Evolutionary conservation across 2,329 filamentous ascomycete species (phyloP), one percentile per base, ranked within the genome.

Genomic region (Paracorniculantispora psalliotae): DNA sequence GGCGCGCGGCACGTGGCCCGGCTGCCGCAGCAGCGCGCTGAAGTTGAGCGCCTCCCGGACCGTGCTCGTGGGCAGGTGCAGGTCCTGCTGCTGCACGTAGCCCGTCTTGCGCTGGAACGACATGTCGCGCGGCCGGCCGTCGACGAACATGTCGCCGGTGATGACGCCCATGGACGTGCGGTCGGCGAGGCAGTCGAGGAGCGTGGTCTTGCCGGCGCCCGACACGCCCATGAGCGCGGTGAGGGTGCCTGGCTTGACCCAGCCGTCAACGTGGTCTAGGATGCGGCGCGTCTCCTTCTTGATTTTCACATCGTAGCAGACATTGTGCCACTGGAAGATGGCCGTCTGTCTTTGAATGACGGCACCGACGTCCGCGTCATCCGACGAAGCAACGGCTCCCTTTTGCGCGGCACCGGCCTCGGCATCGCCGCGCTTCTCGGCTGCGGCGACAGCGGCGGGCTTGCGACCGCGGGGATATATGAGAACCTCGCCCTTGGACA

Each of bases 31-130:
- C 8, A 93, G 71, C 23, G 92, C 92, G 67, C 87, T 92, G 74
- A 97, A 97, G 67, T 85, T 85, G 35, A 97, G 81, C 9, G 92
- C 91, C 74, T 97, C 92, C 62, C 92, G 87, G 41, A 96, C 92
- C 1, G 92, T 96, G 0, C 87, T 86, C 0, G 91, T 96, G 49
- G 87, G 80, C 46, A 96, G 79, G 70, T 96, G 92, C 13, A 96
- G 81, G 81, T 97, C 92, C 71, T 96, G 91, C 71, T 96, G 92
- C 69, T 96, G 91, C 39, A 92, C 92, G 66, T 96, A 96, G 50
- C 92, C 92, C 0, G 91, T 96, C 76, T 93, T 94, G 64, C 92
- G 88, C 72, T 96, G 92, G 81, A 96, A 96, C 0, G 89, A 91
- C 46, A 81, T 81, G 64, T 96, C 91, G 49, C 90, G 85, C 28